Evolutionary conservation across 495 filamentous ascomycete genomes (phyloP).

Genomic region (Penicillium coffeae): DNA sequence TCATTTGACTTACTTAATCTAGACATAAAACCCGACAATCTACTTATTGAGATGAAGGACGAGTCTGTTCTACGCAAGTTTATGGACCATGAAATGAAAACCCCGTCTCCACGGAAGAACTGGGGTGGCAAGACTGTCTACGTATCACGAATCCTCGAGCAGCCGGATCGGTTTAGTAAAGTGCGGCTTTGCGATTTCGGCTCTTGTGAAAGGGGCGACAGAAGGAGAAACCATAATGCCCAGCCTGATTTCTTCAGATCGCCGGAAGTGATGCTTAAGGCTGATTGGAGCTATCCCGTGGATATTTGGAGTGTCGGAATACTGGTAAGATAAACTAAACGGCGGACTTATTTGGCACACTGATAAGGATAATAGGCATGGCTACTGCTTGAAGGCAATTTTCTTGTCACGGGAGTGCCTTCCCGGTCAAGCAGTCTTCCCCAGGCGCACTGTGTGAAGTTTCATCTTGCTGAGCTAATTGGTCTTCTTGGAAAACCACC

Average conservation of each 20-base stretch:
- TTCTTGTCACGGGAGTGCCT: too few species aligned
- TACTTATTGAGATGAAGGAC: constrained; percentile 28
- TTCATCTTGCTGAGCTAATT: too few species aligned
- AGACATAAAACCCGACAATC: constrained; percentile 30
- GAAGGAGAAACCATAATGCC: too few species aligned
- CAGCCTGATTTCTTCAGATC: constrained; percentile 35
- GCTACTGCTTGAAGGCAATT: too few species aligned
- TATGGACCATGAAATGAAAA: constrained; percentile 18
- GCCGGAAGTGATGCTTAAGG: constrained; percentile 38
- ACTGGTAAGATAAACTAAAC: too few species aligned
- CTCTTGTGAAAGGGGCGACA: too few species aligned
- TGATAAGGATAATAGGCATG: too few species aligned
- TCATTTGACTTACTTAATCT: not conserved
- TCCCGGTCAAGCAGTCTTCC: too few species aligned
- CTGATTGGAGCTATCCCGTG: constrained; percentile 34
- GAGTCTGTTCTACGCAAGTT: constrained; percentile 27
- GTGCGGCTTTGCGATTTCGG: constrained; percentile 28
- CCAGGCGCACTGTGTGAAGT: too few species aligned
- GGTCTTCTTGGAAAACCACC: too few species aligned
- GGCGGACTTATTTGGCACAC: too few species aligned
- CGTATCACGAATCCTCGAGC: constrained; percentile 10
- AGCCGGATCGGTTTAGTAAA: constrained; percentile 8
- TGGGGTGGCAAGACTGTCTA: constrained; percentile 20
- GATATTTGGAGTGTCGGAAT: constrained; percentile 43
- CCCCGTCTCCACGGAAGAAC: constrained; percentile 18